Evolutionary conservation across 768 basidiomycete species (phyloP).

Genomic region (Sporobolomyces roseus): DNA sequence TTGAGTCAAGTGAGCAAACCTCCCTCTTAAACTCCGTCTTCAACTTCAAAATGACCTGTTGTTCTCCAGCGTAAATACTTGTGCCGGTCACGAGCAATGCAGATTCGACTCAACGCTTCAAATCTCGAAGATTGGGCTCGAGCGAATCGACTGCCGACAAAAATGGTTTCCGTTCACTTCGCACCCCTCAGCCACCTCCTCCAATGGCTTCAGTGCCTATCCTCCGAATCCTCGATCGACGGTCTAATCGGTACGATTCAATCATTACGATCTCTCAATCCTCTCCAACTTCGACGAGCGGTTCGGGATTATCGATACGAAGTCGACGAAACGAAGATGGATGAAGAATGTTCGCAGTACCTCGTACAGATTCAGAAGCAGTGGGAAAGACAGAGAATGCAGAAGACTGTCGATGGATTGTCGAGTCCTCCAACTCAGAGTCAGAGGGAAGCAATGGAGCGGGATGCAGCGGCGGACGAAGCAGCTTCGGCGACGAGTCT

Average conservation of each 20-base stretch:
- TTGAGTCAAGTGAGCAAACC: conserved; percentile 41
- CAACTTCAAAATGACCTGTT: conserved; percentile 60
- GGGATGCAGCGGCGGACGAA: conserved; percentile 11
- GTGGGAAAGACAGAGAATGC: conserved; percentile 64
- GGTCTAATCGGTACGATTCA: conserved; percentile 86
- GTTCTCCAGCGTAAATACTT: conserved; percentile 80
- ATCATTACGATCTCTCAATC: conserved; percentile 78
- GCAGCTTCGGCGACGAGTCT: conserved; percentile 18
- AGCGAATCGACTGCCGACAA: conserved; percentile 70
- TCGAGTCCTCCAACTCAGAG: conserved; percentile 71
- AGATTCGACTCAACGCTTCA: conserved; percentile 80
- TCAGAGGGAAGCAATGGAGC: conserved; percentile 6
- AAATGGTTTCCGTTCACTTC: conserved; percentile 70
- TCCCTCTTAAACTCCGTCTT: neutral
- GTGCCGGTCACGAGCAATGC: conserved; percentile 83
- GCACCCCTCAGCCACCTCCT: conserved; percentile 76
- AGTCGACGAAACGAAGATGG: conserved; percentile 85
- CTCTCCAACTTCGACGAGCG: conserved; percentile 91
- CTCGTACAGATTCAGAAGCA: conserved; percentile 92
- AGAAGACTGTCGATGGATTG: conserved; percentile 23
- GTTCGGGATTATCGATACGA: conserved; percentile 82
- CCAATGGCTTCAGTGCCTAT: conserved; percentile 80
- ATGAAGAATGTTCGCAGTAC: conserved; percentile 91
- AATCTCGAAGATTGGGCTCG: conserved; percentile 89
- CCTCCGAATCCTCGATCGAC: conserved; percentile 80